phyloP scores from a whole-genome alignment of 352 stramenopile genomes.

The Phytophthora sp. region DNA sequence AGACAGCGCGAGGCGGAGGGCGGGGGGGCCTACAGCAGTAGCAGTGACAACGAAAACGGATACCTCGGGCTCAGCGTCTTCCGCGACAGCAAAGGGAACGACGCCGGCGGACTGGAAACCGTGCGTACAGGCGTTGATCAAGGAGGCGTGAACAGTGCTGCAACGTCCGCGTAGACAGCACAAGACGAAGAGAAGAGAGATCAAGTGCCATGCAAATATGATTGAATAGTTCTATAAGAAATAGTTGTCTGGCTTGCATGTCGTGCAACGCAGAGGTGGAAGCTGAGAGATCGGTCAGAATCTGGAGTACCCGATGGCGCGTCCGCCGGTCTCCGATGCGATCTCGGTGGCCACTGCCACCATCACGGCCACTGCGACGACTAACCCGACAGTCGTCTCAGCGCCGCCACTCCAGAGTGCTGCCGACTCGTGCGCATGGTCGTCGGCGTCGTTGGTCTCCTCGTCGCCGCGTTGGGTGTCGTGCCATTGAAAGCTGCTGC shows the following conservation, averaged over 20 bases:
- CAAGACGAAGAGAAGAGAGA: neutral
- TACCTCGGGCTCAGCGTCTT: conserved; percentile 22
- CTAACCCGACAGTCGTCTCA: conserved; percentile 25
- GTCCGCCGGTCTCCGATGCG: conserved; percentile 10
- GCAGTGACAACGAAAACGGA: conserved; percentile 31
- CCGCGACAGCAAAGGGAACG: conserved; percentile 28
- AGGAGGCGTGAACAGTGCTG: conserved; percentile 13
- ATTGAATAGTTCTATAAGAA: conserved; percentile 9
- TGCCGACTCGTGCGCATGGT: neutral
- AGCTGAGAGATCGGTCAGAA: conserved; percentile 9
- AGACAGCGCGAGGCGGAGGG: conserved; percentile 16
- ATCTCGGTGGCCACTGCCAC: conserved; percentile 23
- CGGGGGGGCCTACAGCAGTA: conserved; percentile 25
- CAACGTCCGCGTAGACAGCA: neutral
- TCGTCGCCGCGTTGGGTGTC: conserved; percentile 5
- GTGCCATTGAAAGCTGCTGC: conserved; percentile 22
- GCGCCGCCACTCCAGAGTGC: conserved; percentile 23
- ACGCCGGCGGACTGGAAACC: conserved; percentile 25
- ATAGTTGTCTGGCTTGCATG: too few relatives aligned
- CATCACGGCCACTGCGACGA: conserved; percentile 30
- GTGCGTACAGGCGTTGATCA: conserved; percentile 18
- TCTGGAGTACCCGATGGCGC: conserved; percentile 1
- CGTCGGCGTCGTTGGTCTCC: neutral
- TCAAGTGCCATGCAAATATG: neutral
- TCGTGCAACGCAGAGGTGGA: too few relatives aligned